Conservation (phyloP, 805 yeast genomes). For the Yarrowia hollandica region DNA sequence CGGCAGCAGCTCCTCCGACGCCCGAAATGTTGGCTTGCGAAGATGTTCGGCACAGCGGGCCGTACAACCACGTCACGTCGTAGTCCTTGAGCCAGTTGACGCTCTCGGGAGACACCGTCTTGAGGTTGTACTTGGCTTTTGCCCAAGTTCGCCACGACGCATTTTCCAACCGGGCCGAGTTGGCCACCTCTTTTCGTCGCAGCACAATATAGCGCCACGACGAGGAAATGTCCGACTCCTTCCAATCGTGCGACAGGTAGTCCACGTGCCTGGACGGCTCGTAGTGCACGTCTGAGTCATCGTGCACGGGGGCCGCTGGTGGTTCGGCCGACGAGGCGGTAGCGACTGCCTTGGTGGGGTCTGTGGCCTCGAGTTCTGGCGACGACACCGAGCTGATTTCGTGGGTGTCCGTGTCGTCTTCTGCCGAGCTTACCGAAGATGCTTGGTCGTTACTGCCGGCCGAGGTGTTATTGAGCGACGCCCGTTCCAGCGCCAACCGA, state of each 20-base stretch:
- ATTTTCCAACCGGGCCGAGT: conserved; percentile 74
- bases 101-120: conserved; percentile 84
- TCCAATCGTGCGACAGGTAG: conserved; percentile 94
- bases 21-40: conserved; percentile 20
- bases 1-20: conserved; percentile 13
- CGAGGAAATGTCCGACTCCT: conserved; percentile 85
- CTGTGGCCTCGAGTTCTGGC: conserved; percentile 36
- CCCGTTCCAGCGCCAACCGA: conserved; percentile 17
- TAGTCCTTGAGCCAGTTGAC: conserved; percentile 96
- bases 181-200: conserved; percentile 80
- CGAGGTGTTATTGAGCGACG: not conserved
- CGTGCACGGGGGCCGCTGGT: conserved; percentile 41
- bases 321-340: not conserved
- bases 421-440: conserved; percentile 16
- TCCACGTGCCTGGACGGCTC: conserved; percentile 93
- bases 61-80: conserved; percentile 97
- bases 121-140: conserved; percentile 62
- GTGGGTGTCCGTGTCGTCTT: conserved; percentile 25
- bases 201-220: conserved; percentile 93
- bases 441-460: conserved; percentile 4
- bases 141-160: conserved; percentile 97
- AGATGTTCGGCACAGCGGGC: conserved; percentile 52
- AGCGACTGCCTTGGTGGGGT: conserved; percentile 19
- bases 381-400: conserved; percentile 29
- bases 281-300: conserved; percentile 74